phyloP scores from a whole-genome alignment of 768 basidiomycete genomes.

The Sarcodon sp. region DNA sequence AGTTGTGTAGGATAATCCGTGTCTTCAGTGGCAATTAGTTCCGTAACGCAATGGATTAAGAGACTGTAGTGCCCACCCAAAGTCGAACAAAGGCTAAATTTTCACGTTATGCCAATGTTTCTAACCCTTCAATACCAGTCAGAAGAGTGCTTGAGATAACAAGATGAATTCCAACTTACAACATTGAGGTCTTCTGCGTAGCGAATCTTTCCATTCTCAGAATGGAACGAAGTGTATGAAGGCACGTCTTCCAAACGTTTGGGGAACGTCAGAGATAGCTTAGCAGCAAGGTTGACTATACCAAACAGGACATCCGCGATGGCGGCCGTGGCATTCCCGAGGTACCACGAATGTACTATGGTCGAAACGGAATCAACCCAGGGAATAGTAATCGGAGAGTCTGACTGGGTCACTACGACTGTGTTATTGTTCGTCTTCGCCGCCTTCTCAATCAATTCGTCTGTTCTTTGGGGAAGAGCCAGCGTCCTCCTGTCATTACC shows the following conservation, averaged over 20 bases:
- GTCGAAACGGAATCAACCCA: conserved; percentile 59
- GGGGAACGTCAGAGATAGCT: conserved; percentile 72
- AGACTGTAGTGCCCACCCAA: conserved; percentile 39
- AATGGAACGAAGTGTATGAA: conserved; percentile 55
- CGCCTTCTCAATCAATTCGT: conserved; percentile 60
- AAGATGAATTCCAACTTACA: conserved; percentile 20
- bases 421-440: conserved; percentile 53
- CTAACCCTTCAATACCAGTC: conserved; percentile 33
- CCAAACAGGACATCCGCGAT: conserved; percentile 78
- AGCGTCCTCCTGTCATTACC: conserved; percentile 60
- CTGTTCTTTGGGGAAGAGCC: conserved; percentile 59
- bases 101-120: conserved; percentile 60
- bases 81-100: conserved; percentile 55
- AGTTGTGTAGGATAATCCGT: conserved; percentile 64
- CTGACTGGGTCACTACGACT: conserved; percentile 28
- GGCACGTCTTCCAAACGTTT: conserved; percentile 58
- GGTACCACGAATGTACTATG: conserved; percentile 75
- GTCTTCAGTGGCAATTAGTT: conserved; percentile 10
- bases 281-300: conserved; percentile 64
- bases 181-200: conserved; percentile 65
- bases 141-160: too few relatives aligned
- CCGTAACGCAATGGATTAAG: neutral
- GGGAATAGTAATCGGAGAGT: conserved; percentile 63
- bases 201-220: conserved; percentile 50
- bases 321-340: conserved; percentile 71